Evolutionary conservation across 352 stramenopile species (phyloP), one percentile per base, ranked within the genome.

Genomic region (Globisporangium yorkense): DNA sequence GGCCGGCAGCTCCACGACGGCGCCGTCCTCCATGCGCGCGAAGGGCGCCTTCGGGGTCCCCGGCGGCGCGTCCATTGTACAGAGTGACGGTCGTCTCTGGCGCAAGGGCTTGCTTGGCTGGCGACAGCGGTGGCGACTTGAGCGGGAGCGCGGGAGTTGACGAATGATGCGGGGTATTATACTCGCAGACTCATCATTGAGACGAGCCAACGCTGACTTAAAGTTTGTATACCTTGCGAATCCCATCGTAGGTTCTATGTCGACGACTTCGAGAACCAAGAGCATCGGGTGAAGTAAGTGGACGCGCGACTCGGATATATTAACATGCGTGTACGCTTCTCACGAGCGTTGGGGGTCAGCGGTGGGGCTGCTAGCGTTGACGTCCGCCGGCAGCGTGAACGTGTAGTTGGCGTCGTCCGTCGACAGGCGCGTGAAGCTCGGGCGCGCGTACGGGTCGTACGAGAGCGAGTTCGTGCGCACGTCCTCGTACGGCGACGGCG

Each of bases 361-460:
- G 24, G 24, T 27, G 24, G 24, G 24, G 24, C 33, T 37, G 33
- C 33, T 37, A 10, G 33, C 9, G 33, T 37, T 37, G 33, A 37
- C 16, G 37, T 45, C n/a, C 12, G 72, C 73, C 3, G 73, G 73
- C 16, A 79, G 51, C 37, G 61, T 61, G 44, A 82, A 80, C 55
- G 72, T 78, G 56, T 76, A 73, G 59, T 72, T 60, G 3, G 60
- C 66, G 50, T 59, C 37, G 27, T 78, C 69, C 20, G 56, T 41
- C 16, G 47, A 62, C 29, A 63, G 61, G 4, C 31, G 43, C 12
- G 49, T 57, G 40, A 79, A 80, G 43, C 69, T 79, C 58, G 59
- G 47, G 3, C 72, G 63, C 12, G 50, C 41, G 54, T 78, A 80
- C 47, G 74, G 74, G 57, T 84, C 70, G 21, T 84, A 84, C n/a